Evolutionary conservation across 2,329 filamentous ascomycete species (phyloP), one percentile per base, ranked within the genome.

Genomic region (Colletotrichum liaoningense): DNA sequence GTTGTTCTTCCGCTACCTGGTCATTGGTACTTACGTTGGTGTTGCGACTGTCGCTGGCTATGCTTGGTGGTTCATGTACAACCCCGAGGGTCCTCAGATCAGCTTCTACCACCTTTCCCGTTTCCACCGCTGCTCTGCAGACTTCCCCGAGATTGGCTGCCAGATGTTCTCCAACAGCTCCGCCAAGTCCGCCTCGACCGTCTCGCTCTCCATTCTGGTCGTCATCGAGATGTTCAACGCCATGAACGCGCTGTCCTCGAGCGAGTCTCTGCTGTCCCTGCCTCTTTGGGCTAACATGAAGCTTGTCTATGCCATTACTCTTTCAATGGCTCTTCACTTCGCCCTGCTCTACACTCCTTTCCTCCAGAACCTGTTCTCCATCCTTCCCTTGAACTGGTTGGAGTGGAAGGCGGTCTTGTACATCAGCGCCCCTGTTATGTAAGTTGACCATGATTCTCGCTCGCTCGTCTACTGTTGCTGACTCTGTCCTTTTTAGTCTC

Each of bases 11-110:
- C 92, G 97, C 66, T 99, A 99, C 84, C 92, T 99, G 87, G 92
- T 98, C 63, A 97, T 99, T 78, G 97, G 97, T 74, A 95, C 92
- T 9, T 99, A 99, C 76, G 97, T 99, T 72, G 97, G 97, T 81
- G 88, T 95, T 54, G 97, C 97, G 67, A 99, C 97, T 4, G 97
- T 99, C 24, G 95, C 93, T 80, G 97, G 97, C 58, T 99, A 99
- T 81, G 96, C 95, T n/a, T 99, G 97, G 97, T 99, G 95, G 94
- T 99, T 98, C 88, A 95, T 99, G 93, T 98, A 93, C 88, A 96
- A 98, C 86, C 85, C 92, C 9, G 91, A 92, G 77, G 97, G 97
- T 0, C 97, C 97, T 28, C 94, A 97, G 83, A 97, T 99, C 84
- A 92, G 88, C 75, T 98, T 98, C 86, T 93, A 90, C 83, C 94